A percentile compares a stretch with the other conserved stretches of the same genome.
Evolutionary conservation across 768 basidiomycete genomes (phyloP).

Genomic region (Brasilioporus rufonigricans): DNA sequence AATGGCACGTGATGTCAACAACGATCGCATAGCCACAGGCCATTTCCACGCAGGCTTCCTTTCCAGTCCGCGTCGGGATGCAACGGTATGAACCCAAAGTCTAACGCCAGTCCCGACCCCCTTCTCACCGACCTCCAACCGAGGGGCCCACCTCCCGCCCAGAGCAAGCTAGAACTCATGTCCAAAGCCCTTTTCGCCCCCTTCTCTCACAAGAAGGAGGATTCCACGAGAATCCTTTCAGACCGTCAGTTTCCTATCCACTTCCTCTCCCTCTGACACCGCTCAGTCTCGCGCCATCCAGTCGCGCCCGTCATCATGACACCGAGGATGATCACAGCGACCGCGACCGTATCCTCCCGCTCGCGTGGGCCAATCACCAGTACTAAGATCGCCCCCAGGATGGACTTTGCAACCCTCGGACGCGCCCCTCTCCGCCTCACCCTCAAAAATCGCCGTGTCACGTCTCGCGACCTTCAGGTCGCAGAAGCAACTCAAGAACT

Average conservation of each 20-base stretch:
- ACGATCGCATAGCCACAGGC: not conserved
- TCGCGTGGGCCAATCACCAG: constrained; percentile 35
- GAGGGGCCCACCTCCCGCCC: constrained; percentile 16
- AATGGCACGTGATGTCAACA: constrained; percentile 11
- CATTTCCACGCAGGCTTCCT: too few species aligned
- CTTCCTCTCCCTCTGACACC: not conserved
- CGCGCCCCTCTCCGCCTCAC: constrained; percentile 73
- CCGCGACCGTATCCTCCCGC: constrained; percentile 64
- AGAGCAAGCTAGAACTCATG: constrained; percentile 57
- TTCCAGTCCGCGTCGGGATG: constrained; percentile 3
- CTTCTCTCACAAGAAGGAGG: constrained; percentile 54
- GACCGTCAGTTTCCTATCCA: constrained; percentile 57
- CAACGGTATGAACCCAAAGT: not conserved
- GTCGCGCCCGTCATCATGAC: constrained; percentile 92
- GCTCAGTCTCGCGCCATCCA: constrained; percentile 19
- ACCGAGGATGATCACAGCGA: constrained; percentile 72
- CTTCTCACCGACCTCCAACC: too few species aligned
- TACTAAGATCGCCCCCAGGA: constrained; percentile 31
- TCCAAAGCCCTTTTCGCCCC: constrained; percentile 72
- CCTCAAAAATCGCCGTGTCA: constrained; percentile 63
- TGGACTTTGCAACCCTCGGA: constrained; percentile 78
- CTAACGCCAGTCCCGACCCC: not conserved
- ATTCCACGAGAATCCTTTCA: constrained; percentile 70
- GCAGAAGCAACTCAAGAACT: constrained; percentile 80
- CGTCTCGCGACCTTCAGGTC: constrained; percentile 81